These are phyloP conservation scores for Ophiocordyceps camponoti-leonardi DNA, from an alignment of 2,329 filamentous ascomycete species.

Conservation along the genomic window DNA sequence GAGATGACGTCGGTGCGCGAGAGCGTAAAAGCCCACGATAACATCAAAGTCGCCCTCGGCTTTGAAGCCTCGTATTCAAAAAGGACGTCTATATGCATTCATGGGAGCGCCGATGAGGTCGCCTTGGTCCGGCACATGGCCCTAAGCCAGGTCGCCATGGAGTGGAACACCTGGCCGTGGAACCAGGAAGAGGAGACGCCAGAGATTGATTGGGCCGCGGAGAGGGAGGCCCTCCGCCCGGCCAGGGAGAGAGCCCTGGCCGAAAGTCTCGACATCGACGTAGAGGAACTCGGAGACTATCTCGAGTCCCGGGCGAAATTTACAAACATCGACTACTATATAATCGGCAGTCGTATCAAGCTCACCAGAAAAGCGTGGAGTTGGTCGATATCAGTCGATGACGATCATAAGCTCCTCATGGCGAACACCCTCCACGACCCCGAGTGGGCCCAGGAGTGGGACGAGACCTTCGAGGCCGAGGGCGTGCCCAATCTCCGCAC, in stretches of 20 bases:
- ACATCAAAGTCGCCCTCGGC: background rate
- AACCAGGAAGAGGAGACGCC: too few relatives aligned
- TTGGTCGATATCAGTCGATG: conserved; percentile 4
- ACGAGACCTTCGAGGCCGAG: conserved; percentile 6
- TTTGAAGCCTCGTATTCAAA: background rate
- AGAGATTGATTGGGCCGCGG: too few relatives aligned
- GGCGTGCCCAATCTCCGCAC: conserved; percentile 8
- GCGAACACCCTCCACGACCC: conserved; percentile 7
- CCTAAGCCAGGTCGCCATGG: too few relatives aligned
- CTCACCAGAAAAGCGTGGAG: conserved; percentile 5
- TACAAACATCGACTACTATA: conserved; percentile 2
- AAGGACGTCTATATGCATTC: too few relatives aligned
- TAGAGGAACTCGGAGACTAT: conserved; percentile 2
- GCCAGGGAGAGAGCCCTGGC: too few relatives aligned
- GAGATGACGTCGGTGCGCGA: background rate
- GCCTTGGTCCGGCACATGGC: too few relatives aligned
- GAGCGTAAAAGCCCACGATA: background rate
- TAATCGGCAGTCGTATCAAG: conserved; percentile 5
- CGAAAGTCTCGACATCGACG: conserved; percentile 2
- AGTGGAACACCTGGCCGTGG: too few relatives aligned
- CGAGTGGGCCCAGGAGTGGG: conserved; percentile 8
- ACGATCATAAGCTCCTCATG: conserved; percentile 7
- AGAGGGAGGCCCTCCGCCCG: too few relatives aligned
- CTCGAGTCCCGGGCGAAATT: conserved; percentile 2
- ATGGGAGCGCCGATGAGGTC: too few relatives aligned